Percentiles rank a stretch among this genome's conserved stretches.
phyloP scores from a whole-genome alignment of 345 rosid species.

The Boechera stricta region DNA sequence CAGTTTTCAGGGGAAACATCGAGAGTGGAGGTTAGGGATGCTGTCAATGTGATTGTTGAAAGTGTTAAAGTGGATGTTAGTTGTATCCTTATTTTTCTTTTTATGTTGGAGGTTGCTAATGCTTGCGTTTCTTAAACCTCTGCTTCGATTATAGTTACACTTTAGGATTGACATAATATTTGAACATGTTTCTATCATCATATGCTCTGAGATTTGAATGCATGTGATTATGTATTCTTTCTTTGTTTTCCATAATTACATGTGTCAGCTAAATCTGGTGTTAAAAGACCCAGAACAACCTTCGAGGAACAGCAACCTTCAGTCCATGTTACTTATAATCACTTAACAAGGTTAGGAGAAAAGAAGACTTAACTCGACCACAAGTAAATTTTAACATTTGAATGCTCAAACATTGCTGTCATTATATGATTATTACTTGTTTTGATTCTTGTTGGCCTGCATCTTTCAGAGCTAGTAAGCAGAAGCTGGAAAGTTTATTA shows the following conservation, averaged over 20 bases:
- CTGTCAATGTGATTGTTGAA: constrained; percentile 50
- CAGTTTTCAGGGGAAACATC: constrained; percentile 42
- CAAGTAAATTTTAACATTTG: background rate
- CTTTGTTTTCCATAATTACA: constrained; percentile 60
- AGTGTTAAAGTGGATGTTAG: constrained; percentile 51
- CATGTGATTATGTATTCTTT: constrained; percentile 28
- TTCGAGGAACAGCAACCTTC: constrained; percentile 66
- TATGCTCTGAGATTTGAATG: constrained; percentile 23
- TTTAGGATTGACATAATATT: background rate
- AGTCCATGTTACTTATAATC: constrained; percentile 71
- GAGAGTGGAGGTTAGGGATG: constrained; percentile 48
- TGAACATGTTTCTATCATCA: background rate
- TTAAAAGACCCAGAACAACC: constrained; percentile 69
- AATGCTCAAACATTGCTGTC: constrained; percentile 1
- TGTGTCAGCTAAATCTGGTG: constrained; percentile 64
- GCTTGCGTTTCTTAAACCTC: constrained; percentile 13
- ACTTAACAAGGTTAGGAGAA: constrained; percentile 71
- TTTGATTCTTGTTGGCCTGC: constrained; percentile 8
- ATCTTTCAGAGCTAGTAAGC: constrained; percentile 77
- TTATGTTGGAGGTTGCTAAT: constrained; percentile 15
- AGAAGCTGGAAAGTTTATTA: constrained; percentile 78
- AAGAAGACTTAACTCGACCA: constrained; percentile 6
- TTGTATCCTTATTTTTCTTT: constrained; percentile 60
- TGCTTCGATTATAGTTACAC: background rate
- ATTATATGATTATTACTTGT: background rate